Percentiles rank a stretch among this genome's conserved stretches.
These are phyloP conservation scores for Tetrahymena thermophila DNA, from an alignment of 73 alveolate genomes.

Conservation along the genomic window DNA sequence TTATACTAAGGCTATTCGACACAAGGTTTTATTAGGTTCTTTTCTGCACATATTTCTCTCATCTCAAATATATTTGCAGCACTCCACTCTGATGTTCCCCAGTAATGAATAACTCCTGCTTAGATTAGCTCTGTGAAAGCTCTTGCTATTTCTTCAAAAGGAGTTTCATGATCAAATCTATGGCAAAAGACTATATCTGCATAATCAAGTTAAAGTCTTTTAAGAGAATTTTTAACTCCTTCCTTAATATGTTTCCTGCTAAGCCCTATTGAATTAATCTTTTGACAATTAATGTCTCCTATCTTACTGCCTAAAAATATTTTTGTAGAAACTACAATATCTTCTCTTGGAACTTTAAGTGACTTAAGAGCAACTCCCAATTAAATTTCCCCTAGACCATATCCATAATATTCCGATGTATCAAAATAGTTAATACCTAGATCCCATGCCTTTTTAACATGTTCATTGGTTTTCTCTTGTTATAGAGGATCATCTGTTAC, in stretches of 20 bases:
- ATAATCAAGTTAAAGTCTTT: constrained; percentile 68
- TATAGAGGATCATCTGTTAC: constrained; percentile 19
- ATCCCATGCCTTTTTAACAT: constrained; percentile 54
- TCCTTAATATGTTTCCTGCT: constrained; percentile 82
- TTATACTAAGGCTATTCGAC: constrained; percentile 90
- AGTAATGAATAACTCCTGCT: constrained; percentile 85
- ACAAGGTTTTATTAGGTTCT: constrained; percentile 72
- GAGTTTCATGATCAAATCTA: constrained; percentile 79
- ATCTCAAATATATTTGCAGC: constrained; percentile 76
- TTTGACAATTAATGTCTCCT: constrained; percentile 12
- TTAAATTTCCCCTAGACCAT: constrained; percentile 70
- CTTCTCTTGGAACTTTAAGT: constrained; percentile 44
- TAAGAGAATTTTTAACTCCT: constrained; percentile 68
- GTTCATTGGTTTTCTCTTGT: constrained; percentile 20
- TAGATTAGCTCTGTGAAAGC: constrained; percentile 81
- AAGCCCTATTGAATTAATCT: constrained; percentile 12
- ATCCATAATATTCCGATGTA: constrained; percentile 90
- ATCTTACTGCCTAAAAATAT: constrained; percentile 56
- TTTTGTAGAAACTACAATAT: constrained; percentile 77
- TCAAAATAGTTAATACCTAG: constrained; percentile 91
- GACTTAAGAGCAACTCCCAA: constrained; percentile 50
- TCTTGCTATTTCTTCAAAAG: constrained; percentile 84
- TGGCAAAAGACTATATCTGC: constrained; percentile 88
- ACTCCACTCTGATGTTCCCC: constrained; percentile 98
- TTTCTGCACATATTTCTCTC: constrained; percentile 50